Evolutionary conservation across 306 rosid genomes (phyloP).

Genomic region (Gynostemma pentaphyllum): DNA sequence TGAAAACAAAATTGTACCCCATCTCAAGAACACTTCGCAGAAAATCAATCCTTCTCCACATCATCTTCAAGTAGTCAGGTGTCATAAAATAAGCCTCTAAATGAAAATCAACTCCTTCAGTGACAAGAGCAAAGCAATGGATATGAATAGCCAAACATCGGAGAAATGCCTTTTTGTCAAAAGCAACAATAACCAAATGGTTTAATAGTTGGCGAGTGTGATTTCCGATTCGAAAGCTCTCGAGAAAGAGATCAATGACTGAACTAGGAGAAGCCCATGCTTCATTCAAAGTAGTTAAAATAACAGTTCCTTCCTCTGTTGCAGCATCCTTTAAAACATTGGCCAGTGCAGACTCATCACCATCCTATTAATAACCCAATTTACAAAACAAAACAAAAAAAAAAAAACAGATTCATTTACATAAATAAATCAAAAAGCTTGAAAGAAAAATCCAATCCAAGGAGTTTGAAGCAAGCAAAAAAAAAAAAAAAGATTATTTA

Average conservation of each 20-base stretch:
- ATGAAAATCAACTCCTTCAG: conserved; percentile 61
- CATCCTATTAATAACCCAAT: conserved; percentile 27
- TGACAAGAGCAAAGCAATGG: conserved; percentile 60
- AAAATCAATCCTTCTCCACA: conserved; percentile 94
- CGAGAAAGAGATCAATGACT: conserved; percentile 71
- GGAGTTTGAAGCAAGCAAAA: too few species aligned
- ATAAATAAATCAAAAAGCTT: background rate
- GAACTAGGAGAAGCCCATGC: conserved; percentile 95
- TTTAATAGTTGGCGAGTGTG: conserved; percentile 51
- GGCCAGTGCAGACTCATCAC: conserved; percentile 43
- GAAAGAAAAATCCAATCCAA: background rate
- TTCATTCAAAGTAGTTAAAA: conserved; percentile 79
- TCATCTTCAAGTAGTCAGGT: conserved; percentile 76
- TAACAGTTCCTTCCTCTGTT: conserved; percentile 65
- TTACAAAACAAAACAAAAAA: too few species aligned
- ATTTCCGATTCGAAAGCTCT: conserved; percentile 79
- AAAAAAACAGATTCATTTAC: conserved; percentile 13
- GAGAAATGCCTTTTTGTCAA: conserved; percentile 61
- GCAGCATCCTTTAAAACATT: conserved; percentile 59
- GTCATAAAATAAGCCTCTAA: conserved; percentile 84
- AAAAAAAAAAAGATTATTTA: background rate
- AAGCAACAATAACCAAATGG: conserved; percentile 77
- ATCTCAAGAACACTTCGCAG: conserved; percentile 69
- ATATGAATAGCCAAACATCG: conserved; percentile 66
- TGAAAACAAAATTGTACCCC: conserved; percentile 93